Evolutionary conservation across 1,284 basidiomycete species (phyloP), one percentile per base, ranked within the genome.

Genomic region (Ceratobasidium sp.): DNA sequence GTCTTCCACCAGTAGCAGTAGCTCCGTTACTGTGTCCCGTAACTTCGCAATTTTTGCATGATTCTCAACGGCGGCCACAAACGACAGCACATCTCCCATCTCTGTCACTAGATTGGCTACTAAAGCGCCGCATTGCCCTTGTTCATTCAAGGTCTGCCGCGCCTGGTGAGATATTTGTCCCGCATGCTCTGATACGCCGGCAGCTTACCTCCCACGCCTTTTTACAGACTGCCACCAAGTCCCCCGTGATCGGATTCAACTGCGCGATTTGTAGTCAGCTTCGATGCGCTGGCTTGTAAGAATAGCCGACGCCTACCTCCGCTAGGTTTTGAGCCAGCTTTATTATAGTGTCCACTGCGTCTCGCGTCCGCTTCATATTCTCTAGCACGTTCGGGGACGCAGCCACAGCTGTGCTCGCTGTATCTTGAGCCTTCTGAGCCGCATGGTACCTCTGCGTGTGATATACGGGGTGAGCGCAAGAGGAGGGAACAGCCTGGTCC

Each of bases 71-170:
- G 37, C 51, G 7, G 34, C 53, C 5, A 69, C 22, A 11, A 27
- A 8, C 1, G 53, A 39, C 24, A 69, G 11, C 2, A 69, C 14
- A n/a, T 58, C 54, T 1, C 53, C 65, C 51, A 69, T 43, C 7
- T 29, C 53, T 29, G 4, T n/a, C 14, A 43, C 51, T 8, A 69
- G 39, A 0, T 56, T 19, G 7, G 29, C 41, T 13, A 69, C 51
- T 14, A 43, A 37, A 8, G 9, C 24, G 6, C 58, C 65, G 19
- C n/a, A 51, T 46, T 69, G 24, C 0, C 46, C 39, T 56, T 69
- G 65, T n/a, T 69, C 19, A 13, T 69, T 58, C 39, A 69, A 27
- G 1, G 24, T 46, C 65, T 69, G n/a, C n/a, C n/a, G n/a, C n/a
- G n/a, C n/a, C n/a, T n/a, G n/a, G n/a, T n/a, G n/a, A n/a, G n/a